phyloP scores from a whole-genome alignment of 2,329 filamentous ascomycete species.

The Microcera coccophila region DNA sequence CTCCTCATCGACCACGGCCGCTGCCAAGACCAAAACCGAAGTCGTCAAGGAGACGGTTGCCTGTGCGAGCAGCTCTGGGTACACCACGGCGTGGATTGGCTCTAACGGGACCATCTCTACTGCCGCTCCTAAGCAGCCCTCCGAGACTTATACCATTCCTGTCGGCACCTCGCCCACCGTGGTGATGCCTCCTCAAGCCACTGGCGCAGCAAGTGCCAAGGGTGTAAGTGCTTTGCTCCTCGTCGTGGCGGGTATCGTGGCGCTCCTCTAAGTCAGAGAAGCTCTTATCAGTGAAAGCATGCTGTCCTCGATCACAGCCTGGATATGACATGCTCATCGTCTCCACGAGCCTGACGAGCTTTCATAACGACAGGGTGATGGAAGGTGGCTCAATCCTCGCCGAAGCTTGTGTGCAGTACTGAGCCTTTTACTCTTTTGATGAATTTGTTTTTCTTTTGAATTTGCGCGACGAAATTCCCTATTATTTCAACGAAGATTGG shows the following conservation, averaged over 20 bases:
- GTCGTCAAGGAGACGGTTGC: slow-evolving; percentile 26
- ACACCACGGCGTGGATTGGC: slow-evolving; percentile 30
- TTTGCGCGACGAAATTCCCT: slow-evolving; percentile 9
- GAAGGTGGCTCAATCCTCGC: slow-evolving; percentile 10
- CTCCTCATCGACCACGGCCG: slow-evolving; percentile 19
- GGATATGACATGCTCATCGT: slow-evolving; percentile 21
- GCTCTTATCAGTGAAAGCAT: slow-evolving; percentile 24
- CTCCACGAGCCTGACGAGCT: slow-evolving; percentile 35
- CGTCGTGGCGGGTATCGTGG: slow-evolving; percentile 33
- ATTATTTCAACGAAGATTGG: slow-evolving; percentile 26
- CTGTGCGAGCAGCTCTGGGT: slow-evolving; percentile 22
- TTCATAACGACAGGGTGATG: slow-evolving; percentile 23
- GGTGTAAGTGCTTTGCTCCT: slow-evolving; percentile 37
- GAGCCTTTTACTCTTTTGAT: slow-evolving; percentile 23
- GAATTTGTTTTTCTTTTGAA: slow-evolving; percentile 19
- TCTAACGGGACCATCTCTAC: slow-evolving; percentile 32
- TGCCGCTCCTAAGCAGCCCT: slow-evolving; percentile 25
- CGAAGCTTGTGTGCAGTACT: slow-evolving; percentile 23
- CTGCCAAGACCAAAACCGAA: slow-evolving; percentile 19
- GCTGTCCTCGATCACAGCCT: slow-evolving; percentile 5
- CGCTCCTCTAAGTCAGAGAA: slow-evolving; percentile 33
- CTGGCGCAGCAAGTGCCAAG: slow-evolving; percentile 29
- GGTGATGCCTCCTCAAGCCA: slow-evolving; percentile 15
- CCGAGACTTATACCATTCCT: slow-evolving; percentile 11
- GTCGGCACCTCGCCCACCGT: slow-evolving; percentile 12